These are phyloP conservation scores for Rhizopus microsporus DNA, from an alignment of 371 early-diverging fungal species.

Conservation along the genomic window DNA sequence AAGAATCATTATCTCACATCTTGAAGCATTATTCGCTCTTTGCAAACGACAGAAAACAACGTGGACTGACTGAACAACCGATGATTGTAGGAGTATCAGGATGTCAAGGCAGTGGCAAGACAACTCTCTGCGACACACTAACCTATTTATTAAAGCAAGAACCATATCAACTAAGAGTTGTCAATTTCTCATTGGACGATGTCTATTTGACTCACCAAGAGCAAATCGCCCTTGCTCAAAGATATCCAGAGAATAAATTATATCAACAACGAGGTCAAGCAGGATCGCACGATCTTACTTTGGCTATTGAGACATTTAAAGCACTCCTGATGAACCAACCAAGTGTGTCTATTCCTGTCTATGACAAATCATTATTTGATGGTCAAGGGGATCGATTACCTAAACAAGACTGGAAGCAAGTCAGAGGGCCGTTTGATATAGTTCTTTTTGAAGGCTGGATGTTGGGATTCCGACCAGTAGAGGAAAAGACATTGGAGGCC, in stretches of 20 bases:
- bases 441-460: conserved; percentile 95
- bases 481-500: conserved; percentile 27
- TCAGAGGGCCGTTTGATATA: conserved; percentile 67
- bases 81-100: conserved; percentile 76
- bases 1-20: conserved; percentile 43
- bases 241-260: conserved; percentile 65
- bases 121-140: conserved; percentile 63
- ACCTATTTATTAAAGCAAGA: conserved; percentile 38
- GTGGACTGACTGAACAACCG: conserved; percentile 40
- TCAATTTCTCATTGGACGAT: conserved; percentile 86
- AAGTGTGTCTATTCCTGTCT: conserved; percentile 65
- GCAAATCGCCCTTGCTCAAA: conserved; percentile 55
- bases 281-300: conserved; percentile 85
- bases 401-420: conserved; percentile 55
- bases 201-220: conserved; percentile 75
- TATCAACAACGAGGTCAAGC: conserved; percentile 81
- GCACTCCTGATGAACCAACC: conserved; percentile 34
- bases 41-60: conserved; percentile 17
- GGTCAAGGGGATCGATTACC: conserved; percentile 85
- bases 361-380: conserved; percentile 73
- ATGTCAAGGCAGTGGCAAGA: conserved; percentile 83
- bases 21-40: conserved; percentile 36
- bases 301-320: conserved; percentile 59
- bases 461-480: conserved; percentile 79
- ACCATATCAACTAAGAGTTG: conserved; percentile 54